Percentiles rank a stretch among this genome's conserved stretches.
These are phyloP conservation scores for Microsporum ferrugineum DNA, from an alignment of 2,329 filamentous ascomycete species.

Conservation along the genomic window DNA sequence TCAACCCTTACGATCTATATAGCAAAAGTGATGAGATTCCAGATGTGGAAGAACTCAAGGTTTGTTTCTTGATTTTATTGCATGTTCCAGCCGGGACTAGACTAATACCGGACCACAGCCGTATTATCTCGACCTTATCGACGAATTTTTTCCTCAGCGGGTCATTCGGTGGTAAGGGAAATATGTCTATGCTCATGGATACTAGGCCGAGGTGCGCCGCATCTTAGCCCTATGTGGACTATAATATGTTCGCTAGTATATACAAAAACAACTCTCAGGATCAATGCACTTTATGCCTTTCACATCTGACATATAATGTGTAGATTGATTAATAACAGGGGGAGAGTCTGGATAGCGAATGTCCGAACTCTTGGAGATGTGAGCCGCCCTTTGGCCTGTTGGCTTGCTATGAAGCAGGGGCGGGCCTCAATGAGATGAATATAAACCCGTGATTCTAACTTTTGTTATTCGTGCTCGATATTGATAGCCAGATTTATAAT, in stretches of 20 bases:
- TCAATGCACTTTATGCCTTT: too few species aligned
- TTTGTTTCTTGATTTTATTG: constrained; percentile 21
- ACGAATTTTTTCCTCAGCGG: constrained; percentile 18
- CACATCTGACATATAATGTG: too few species aligned
- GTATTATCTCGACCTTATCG: constrained; percentile 61
- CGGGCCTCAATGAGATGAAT: not conserved
- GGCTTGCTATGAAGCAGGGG: not conserved
- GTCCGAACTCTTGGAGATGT: not conserved
- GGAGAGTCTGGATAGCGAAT: not conserved
- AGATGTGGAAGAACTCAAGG: constrained; percentile 63
- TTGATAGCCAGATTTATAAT: not conserved
- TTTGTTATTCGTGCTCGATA: not conserved
- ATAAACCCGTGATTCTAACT: not conserved
- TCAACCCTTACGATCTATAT: constrained; percentile 87
- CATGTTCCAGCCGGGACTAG: not conserved
- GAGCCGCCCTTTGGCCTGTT: not conserved
- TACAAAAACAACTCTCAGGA: too few species aligned
- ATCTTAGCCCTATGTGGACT: not conserved
- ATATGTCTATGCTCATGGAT: not conserved
- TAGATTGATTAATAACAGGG: not conserved
- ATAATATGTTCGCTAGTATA: not conserved
- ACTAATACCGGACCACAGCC: constrained; percentile 34
- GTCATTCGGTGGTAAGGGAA: constrained; percentile 11
- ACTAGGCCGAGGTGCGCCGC: not conserved
- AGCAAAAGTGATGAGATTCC: constrained; percentile 80